Conservation (phyloP, 2,329 filamentous ascomycete genomes). For the Fusarium sp. region DNA sequence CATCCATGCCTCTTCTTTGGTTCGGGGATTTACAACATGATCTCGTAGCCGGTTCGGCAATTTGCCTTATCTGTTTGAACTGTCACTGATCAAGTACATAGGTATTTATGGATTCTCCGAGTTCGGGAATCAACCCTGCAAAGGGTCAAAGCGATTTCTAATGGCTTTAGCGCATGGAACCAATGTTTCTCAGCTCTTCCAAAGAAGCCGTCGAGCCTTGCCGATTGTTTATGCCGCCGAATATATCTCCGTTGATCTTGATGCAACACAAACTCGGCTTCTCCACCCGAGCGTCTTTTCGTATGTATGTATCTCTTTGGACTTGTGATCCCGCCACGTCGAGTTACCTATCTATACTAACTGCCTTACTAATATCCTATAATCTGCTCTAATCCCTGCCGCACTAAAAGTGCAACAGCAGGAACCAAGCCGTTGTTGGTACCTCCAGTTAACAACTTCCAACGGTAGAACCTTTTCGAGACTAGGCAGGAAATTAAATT, state of each 20-base stretch:
- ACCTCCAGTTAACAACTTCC: neutral
- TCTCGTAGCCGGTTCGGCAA: no score
- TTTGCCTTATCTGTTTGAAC: no score
- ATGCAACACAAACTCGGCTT: neutral
- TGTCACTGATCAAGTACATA: neutral
- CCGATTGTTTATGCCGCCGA: neutral
- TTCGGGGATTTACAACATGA: constrained; percentile 1
- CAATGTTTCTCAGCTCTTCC: neutral
- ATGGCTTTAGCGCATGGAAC: neutral
- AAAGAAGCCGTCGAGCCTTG: neutral
- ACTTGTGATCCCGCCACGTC: no score
- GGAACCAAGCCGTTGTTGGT: neutral
- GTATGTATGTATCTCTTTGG: no score
- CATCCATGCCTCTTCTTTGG: constrained; percentile 1
- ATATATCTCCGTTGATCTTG: neutral
- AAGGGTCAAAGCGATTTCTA: neutral
- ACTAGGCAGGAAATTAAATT: neutral
- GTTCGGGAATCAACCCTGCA: constrained; percentile 8
- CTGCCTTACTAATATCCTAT: no score
- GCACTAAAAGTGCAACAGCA: no score
- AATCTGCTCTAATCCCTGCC: no score
- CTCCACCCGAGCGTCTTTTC: constrained; percentile 19
- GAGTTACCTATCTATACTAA: no score
- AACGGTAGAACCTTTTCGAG: neutral
- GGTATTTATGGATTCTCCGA: neutral